These are phyloP conservation scores for Sapria himalayana DNA, from an alignment of 345 rosid species.

Conservation along the genomic window DNA sequence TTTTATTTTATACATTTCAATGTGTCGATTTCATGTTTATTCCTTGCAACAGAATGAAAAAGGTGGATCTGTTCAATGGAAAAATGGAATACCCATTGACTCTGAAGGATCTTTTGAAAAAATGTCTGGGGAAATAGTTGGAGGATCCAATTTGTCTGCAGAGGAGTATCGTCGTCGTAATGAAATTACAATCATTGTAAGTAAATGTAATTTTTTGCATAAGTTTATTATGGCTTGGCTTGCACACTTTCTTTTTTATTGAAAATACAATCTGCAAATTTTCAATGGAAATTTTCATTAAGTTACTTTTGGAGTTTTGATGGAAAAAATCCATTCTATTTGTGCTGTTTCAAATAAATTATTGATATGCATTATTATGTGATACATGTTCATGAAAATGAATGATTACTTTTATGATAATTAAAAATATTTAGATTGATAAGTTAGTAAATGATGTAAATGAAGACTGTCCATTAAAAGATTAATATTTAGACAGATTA, in stretches of 20 bases:
- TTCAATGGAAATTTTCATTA: no score
- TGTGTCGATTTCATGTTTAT: background rate
- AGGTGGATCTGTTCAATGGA: slow-evolving; percentile 15
- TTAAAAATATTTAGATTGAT: no score
- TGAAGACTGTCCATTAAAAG: no score
- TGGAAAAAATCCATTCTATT: no score
- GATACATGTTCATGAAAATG: background rate
- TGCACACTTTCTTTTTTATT: background rate
- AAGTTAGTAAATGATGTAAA: no score
- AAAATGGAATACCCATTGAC: slow-evolving; percentile 23
- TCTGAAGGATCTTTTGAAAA: slow-evolving; percentile 18
- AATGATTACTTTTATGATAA: no score
- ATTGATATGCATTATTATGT: no score
- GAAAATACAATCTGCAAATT: no score
- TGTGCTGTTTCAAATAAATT: no score
- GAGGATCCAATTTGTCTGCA: slow-evolving; percentile 23
- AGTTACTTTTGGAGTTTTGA: no score
- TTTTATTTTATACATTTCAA: background rate
- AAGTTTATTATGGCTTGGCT: background rate
- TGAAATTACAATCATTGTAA: slow-evolving; percentile 67
- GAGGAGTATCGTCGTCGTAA: slow-evolving; percentile 63
- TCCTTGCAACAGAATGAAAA: slow-evolving; percentile 13
- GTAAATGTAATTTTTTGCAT: slow-evolving; percentile 11
- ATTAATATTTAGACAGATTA: no score
- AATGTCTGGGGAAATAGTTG: slow-evolving; percentile 22